A percentile compares a stretch with the other conserved stretches of the same genome.
phyloP scores from a whole-genome alignment of 805 yeast genomes.

The Spathaspora passalidarum region DNA sequence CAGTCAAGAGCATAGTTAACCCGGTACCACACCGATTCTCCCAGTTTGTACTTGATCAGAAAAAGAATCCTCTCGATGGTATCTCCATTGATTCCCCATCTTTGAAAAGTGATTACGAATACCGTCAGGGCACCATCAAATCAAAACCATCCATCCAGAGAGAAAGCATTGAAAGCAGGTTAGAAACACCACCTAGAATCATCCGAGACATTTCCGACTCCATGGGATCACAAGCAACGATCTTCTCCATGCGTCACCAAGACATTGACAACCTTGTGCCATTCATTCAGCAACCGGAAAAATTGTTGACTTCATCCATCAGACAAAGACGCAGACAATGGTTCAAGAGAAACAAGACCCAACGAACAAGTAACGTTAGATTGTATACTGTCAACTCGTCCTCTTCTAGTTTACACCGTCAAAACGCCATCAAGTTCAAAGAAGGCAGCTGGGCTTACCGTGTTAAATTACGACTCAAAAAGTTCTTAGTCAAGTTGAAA shows the following conservation, averaged over 20 bases:
- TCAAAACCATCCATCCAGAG: background rate
- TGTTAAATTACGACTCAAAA: slow-evolving; percentile 23
- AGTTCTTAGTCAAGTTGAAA: slow-evolving; percentile 20
- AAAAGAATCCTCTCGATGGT: slow-evolving; percentile 19
- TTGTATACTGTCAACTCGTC: slow-evolving; percentile 9
- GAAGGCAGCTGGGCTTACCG: slow-evolving; percentile 33
- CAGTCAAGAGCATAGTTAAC: slow-evolving; percentile 14
- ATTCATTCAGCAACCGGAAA: background rate
- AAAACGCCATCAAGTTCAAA: slow-evolving; percentile 33
- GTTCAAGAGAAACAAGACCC: slow-evolving; percentile 1
- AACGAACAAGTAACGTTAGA: slow-evolving; percentile 4
- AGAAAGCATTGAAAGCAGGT: background rate
- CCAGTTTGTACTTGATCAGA: slow-evolving; percentile 37
- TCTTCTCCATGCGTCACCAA: slow-evolving; percentile 28
- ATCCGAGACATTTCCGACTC: slow-evolving; percentile 29
- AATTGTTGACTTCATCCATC: background rate
- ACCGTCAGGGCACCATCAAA: background rate
- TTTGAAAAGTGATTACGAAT: background rate
- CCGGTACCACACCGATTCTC: slow-evolving; percentile 42
- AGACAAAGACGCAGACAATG: background rate
- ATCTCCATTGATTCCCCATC: slow-evolving; percentile 15
- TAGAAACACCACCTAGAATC: too few species aligned
- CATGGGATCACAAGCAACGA: slow-evolving; percentile 44
- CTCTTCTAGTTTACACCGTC: slow-evolving; percentile 18
- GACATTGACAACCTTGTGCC: background rate